Base-by-base conservation (phyloP, 345 rosid species). In the Rhodamnia argentea region DNA sequence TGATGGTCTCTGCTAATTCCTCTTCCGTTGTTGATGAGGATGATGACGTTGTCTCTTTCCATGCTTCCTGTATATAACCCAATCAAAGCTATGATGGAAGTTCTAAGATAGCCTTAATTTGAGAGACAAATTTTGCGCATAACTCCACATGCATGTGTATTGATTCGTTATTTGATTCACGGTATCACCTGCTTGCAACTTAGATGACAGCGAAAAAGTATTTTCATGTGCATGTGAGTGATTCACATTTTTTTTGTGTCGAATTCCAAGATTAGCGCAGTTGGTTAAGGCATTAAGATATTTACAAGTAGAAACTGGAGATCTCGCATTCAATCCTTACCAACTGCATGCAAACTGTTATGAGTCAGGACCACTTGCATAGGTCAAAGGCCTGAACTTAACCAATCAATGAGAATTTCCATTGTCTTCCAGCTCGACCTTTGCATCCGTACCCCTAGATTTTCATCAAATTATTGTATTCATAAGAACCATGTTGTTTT, bases 181-280 rank as follows among this genome's bases (percentile, higher is more conserved):
- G 84, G 75, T 52, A 15, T n/a, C 88, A 29, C 78, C 89, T 47
- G 83, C 87, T 53, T 88, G 78, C 13, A 84, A 23, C 60, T 27
- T 27, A 44, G 83, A 70, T 27, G 5, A 64, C 1, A 0, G 3
- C 1, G 0, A 7, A 18, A 29, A 29, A 42, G 6, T 22, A 16
- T 10, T 64, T 15, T 64, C 12, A 32, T 29, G 44, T 5, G 6
- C 7, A 16, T 2, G 12, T 29, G 44, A 29, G 76, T 13, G 40
- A 7, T 64, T 32, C 44, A 15, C 44, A 64, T 64, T 64, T 55
- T n/a, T 29, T 3, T 64, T 32, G 1, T 18, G 24, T 32, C 4
- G 7, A 64, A 15, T 64, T 24, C 5, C 42, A 64, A 29, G 0
- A 0, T 32, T 70, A 1, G 13, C 13, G 22, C 47, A 18, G 7